These are phyloP conservation scores for Paecilomyces dactylethromorphus DNA, from an alignment of 2,329 filamentous ascomycete genomes.

Conservation along the genomic window DNA sequence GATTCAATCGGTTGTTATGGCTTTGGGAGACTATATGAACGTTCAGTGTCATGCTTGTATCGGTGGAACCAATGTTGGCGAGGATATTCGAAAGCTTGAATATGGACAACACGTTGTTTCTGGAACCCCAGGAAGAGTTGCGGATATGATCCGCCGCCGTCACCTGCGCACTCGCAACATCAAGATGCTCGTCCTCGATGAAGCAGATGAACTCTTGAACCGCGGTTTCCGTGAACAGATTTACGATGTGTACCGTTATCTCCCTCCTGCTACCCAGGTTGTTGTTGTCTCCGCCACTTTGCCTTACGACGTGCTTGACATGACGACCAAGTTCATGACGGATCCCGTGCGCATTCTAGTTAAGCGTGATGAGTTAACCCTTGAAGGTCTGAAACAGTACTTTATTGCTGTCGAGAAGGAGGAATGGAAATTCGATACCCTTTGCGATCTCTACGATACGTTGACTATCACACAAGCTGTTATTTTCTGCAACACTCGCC, in stretches of 20 bases:
- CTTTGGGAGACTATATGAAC: slow-evolving; percentile 99
- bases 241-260: slow-evolving; percentile 96
- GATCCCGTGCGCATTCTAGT: slow-evolving; percentile 94
- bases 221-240: slow-evolving; percentile 97
- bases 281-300: slow-evolving; percentile 95
- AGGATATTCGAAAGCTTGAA: slow-evolving; percentile 95
- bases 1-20: slow-evolving; percentile 97
- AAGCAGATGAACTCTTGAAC: slow-evolving; percentile 76
- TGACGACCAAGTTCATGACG: slow-evolving; percentile 99
- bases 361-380: slow-evolving; percentile 96
- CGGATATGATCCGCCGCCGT: slow-evolving; percentile 72
- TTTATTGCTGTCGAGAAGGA: slow-evolving; percentile 99
- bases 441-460: slow-evolving; percentile 97
- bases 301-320: slow-evolving; percentile 95
- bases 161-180: slow-evolving; percentile 68
- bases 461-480: slow-evolving; percentile 97
- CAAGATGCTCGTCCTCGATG: slow-evolving; percentile 72
- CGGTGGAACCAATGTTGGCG: slow-evolving; percentile 93
- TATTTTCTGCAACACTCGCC: slow-evolving; percentile 98
- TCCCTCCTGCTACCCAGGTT: slow-evolving; percentile 95
- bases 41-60: slow-evolving; percentile 99
- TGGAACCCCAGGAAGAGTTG: slow-evolving; percentile 91
- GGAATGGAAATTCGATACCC: slow-evolving; percentile 98
- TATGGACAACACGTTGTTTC: slow-evolving; percentile 97
- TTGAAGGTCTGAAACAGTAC: slow-evolving; percentile 97